Percentiles rank a stretch among this genome's conserved stretches.
phyloP scores from a whole-genome alignment of 1,284 basidiomycete species.

The Microbotryum saponariae region DNA sequence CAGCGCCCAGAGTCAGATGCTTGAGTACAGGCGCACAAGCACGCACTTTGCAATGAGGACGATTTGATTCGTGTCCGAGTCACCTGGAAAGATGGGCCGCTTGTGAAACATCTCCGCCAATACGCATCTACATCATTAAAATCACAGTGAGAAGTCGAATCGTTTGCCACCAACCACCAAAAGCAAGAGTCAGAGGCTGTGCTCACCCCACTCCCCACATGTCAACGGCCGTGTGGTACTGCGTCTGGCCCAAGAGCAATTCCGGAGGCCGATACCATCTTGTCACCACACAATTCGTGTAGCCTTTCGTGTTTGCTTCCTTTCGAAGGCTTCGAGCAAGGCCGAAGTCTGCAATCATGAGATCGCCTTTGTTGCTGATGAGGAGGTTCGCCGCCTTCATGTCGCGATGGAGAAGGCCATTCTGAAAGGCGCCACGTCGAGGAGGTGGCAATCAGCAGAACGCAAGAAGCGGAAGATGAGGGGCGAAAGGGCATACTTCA shows the following conservation, averaged over 20 bases:
- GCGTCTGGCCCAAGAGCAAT: slow-evolving; percentile 73
- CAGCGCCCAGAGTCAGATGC: neutral
- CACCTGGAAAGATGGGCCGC: slow-evolving; percentile 78
- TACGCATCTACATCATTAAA: slow-evolving; percentile 57
- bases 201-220: slow-evolving; percentile 95
- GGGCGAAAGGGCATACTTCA: slow-evolving; percentile 49
- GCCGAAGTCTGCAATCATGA: slow-evolving; percentile 94
- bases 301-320: slow-evolving; percentile 44
- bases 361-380: slow-evolving; percentile 72
- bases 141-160: neutral
- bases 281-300: slow-evolving; percentile 98
- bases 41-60: slow-evolving; percentile 83
- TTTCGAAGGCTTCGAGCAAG: slow-evolving; percentile 59
- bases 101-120: slow-evolving; percentile 91
- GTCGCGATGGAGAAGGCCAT: slow-evolving; percentile 91
- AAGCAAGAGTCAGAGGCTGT: neutral
- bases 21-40: slow-evolving; percentile 38
- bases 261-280: slow-evolving; percentile 98
- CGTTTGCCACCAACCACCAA: slow-evolving; percentile 16
- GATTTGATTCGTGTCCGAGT: slow-evolving; percentile 81
- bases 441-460: slow-evolving; percentile 14
- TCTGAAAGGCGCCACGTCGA: slow-evolving; percentile 49
- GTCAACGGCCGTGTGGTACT: slow-evolving; percentile 90
- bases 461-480: slow-evolving; percentile 8
- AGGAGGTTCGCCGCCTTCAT: slow-evolving; percentile 98